Evolutionary conservation across 2,329 filamentous ascomycete species (phyloP).

Genomic region (Aspergillus vadensis): DNA sequence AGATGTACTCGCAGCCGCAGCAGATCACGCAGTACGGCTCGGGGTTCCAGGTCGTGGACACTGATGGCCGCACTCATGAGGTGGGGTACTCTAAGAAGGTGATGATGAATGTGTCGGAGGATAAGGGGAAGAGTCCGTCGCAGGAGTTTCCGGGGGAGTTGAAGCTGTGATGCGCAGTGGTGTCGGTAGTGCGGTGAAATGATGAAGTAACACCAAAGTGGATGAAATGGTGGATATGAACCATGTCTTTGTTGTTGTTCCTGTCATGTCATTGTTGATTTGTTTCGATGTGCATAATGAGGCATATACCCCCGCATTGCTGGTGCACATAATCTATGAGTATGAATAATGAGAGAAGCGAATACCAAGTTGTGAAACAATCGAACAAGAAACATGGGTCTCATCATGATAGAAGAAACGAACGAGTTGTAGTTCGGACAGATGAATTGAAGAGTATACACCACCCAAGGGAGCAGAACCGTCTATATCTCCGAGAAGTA

Average conservation of each 20-base stretch:
- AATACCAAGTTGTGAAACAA: too few species aligned
- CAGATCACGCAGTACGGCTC: slow-evolving; percentile 12
- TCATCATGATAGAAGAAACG: too few species aligned
- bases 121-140: slow-evolving; percentile 11
- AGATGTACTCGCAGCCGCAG: slow-evolving; percentile 16
- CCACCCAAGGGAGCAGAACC: too few species aligned
- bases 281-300: background rate
- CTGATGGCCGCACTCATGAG: slow-evolving; percentile 30
- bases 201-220: background rate
- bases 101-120: slow-evolving; percentile 12
- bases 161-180: background rate
- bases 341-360: too few species aligned
- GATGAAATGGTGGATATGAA: background rate
- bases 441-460: too few species aligned
- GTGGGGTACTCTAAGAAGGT: slow-evolving; percentile 14
- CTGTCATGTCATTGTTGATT: background rate
- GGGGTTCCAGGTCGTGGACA: slow-evolving; percentile 31
- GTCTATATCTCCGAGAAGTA: too few species aligned
- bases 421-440: too few species aligned
- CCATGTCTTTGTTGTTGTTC: background rate
- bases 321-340: background rate
- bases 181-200: background rate
- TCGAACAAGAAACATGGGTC: too few species aligned
- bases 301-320: background rate
- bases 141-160: background rate